Base-by-base conservation (phyloP, 179 eudicot species). In the Silene noctiflora region DNA sequence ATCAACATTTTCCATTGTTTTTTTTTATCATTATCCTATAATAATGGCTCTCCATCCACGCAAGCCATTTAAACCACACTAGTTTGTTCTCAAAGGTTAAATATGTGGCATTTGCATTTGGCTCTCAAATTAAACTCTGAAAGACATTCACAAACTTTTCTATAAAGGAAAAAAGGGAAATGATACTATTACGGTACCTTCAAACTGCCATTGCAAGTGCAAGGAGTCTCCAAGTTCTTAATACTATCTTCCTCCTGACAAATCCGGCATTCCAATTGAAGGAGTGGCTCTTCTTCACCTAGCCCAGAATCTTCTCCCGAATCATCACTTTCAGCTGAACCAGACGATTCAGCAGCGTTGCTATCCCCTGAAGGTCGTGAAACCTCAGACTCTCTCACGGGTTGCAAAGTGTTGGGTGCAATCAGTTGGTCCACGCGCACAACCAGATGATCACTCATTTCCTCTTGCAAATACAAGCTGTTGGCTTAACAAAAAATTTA, bases 231-330 rank as follows among this genome's bases (percentile, higher is more conserved):
- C 75, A 91, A 79, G 78, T 92, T 92, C 73, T 88, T 87, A 42
- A 83, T 53, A 22, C 79, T 84, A 76, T 92, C 97, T 82, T 92
- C 97, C 82, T 92, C 97, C 72, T 92, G 97, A 82, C 97, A 92
- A 79, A 92, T 92, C 48, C 97, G 88, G 76, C 97, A 92, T 85
- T 92, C 97, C 35, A 83, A 80, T 78, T 92, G 91, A 67, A 92
- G 74, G 56, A 92, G 88, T 3, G 92, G 93, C 81, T 87, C 84
- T 67, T 89, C 87, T 86, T 89, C 96, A 62, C 81, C 91, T 33
- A 59, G 72, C 46, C 29, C 81, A 22, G 24, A 81, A 72, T 82
- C 70, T 48, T 81, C 84, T 60, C 69, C 86, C 48, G 73, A 81
- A 31, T 79, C 84, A 61, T 82, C 71, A 25, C 73, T 73, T 79